Conservation (phyloP, 2,329 filamentous ascomycete genomes). For the Neopestalotiopsis sp. region DNA sequence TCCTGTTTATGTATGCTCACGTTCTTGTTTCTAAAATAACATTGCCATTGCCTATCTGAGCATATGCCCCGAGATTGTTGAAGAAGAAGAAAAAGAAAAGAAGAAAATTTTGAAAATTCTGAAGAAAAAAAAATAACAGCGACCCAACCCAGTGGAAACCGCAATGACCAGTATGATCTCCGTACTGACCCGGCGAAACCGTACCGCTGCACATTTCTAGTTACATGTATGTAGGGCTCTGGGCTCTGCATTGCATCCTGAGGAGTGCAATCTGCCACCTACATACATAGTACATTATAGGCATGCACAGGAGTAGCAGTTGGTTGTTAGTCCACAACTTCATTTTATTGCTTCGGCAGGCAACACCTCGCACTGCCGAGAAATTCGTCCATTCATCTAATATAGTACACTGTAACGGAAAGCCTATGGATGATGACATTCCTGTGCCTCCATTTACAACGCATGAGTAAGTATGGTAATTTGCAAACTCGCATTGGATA, state of each 20-base stretch:
- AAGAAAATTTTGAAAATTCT: neutral
- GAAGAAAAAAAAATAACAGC: no score
- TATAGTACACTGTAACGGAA: neutral
- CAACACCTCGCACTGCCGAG: neutral
- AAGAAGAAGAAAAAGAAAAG: neutral
- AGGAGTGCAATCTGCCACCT: no score
- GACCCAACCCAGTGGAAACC: neutral
- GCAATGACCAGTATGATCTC: neutral
- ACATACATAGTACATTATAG: no score
- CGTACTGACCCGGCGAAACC: neutral
- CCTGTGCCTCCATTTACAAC: neutral
- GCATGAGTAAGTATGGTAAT: slow-evolving; percentile 5
- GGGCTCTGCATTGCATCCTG: no score
- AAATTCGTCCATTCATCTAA: neutral
- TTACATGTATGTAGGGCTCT: neutral
- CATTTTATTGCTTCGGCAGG: neutral
- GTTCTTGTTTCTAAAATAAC: slow-evolving; percentile 3
- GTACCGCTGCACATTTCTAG: neutral
- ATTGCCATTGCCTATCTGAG: neutral
- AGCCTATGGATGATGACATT: neutral
- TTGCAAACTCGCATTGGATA: neutral
- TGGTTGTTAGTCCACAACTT: no score
- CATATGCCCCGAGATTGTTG: neutral
- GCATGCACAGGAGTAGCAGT: no score
- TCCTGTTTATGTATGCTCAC: neutral